Evolutionary conservation across 2,329 filamentous ascomycete species (phyloP), one percentile per base, ranked within the genome.

Genomic region (Alternaria metachromatica): DNA sequence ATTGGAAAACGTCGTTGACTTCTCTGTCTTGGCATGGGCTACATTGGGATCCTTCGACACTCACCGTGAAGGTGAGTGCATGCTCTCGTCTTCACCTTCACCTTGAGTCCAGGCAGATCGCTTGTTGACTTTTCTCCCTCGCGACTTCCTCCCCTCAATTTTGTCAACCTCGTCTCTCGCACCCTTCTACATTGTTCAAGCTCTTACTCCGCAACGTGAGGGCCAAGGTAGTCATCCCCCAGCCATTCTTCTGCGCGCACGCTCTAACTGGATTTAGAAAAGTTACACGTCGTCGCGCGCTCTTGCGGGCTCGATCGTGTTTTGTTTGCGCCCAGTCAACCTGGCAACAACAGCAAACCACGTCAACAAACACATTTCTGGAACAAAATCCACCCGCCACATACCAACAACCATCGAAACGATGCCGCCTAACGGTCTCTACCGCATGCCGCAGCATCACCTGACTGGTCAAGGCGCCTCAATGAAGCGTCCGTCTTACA

Each of bases 371-470:
- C 43, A 10, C 5, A 1, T 30, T 30, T 43, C 18, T 21, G 9
- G 12, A 37, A 3, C 9, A 5, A 5, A n/a, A 11, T 15, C 15
- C 15, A 7, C 25, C 12, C 30, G 5, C n/a, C 15, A 7, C 13
- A 33, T 6, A 46, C 20, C 18, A 28, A 25, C 20, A 11, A 6
- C 15, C 12, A 44, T 26, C 23, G 33, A 46, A 20, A 55, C 13
- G 9, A 72, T 73, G 70, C 71, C 71, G 23, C 68, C 70, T 28
- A 54, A 53, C 6, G 75, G 75, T 21, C 68, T 78, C 41, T 77
- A 75, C 30, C 12, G 56, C 3, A 62, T 78, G 6, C 69, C 73
- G 2, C 67, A 62, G 12, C 70, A 77, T 43, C 69, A 76, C 44
- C 44, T 70, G 0, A 63, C 69, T 41, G 66, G 63, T 8, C 48